Evolutionary conservation across 2,329 filamentous ascomycete species (phyloP), one percentile per base, ranked within the genome.

Genomic region (Aspergillus sp.): DNA sequence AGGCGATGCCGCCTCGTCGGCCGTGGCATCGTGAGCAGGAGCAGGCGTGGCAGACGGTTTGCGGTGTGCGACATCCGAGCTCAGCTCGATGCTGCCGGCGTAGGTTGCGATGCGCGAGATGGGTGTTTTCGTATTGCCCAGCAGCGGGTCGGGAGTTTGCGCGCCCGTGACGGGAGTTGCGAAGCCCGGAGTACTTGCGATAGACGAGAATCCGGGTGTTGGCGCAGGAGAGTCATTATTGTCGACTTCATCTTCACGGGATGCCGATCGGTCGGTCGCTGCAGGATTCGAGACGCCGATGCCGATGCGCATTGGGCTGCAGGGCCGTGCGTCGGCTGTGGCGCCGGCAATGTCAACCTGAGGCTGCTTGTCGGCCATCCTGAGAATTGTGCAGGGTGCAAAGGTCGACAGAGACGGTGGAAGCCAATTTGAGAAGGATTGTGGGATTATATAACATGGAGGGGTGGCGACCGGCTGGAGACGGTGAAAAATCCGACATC

Each of bases 61-160:
- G 1, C 65, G 55, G 1, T 63, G 52, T 8, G 64, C 53, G 27
- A 48, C 35, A 25, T 64, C 63, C 44, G 63, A 58, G 12, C 59
- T 55, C 2, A 51, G 15, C 12, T 51, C 48, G 23, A 25, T 27
- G 37, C 17, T 17, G 49, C 47, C 6, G 53, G 55, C 12, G 46
- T 55, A 17, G 57, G 60, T 48, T 15, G 25, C 45, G 6, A 48
- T 17, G 9, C n/a, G 27, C 45, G 45, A 48, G 12, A 48, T 35
- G 7, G 45, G 45, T n/a, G 27, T 35, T 17, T 48, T 48, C 21
- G 12, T 35, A 21, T 48, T 48, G 3, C 61, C 64, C 50, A 69
- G 57, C 4, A 70, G 55, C 23, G 67, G 68, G 52, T 70, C 68
- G 6, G 68, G 68, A 2, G 68, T 70, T 58, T 70, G 66, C 3